phyloP scores from a whole-genome alignment of 192 early-diverging fungal genomes.

The Coemansia sp. region DNA sequence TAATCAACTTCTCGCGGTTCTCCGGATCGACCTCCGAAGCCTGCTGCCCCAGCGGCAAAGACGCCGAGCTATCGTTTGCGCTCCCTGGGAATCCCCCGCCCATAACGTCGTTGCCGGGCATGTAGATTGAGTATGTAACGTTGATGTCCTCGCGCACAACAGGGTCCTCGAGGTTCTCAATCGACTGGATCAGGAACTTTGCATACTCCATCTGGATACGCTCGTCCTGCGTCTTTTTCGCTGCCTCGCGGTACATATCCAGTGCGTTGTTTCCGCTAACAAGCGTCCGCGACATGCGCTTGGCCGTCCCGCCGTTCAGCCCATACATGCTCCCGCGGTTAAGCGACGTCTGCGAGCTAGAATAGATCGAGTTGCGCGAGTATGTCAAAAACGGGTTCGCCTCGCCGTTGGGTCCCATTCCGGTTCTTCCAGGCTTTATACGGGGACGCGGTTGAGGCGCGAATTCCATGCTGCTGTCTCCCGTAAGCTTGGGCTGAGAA shows the following conservation, averaged over 20 bases:
- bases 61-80: conserved; percentile 36
- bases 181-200: conserved; percentile 71
- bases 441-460: conserved; percentile 35
- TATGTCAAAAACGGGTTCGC: conserved; percentile 51
- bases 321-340: conserved; percentile 46
- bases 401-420: conserved; percentile 23
- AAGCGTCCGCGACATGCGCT: conserved; percentile 53
- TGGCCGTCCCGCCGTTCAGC: conserved; percentile 20
- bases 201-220: conserved; percentile 73
- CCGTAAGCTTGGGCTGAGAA: conserved; percentile 37
- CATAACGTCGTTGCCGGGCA: conserved; percentile 30
- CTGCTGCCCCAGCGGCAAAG: conserved; percentile 49
- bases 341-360: conserved; percentile 51
- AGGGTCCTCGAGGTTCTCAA: conserved; percentile 53
- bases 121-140: conserved; percentile 50
- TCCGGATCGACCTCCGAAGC: conserved; percentile 40
- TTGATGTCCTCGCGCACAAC: conserved; percentile 47
- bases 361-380: conserved; percentile 54
- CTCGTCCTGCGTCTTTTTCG: conserved; percentile 72
- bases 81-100: conserved; percentile 21
- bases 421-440: conserved; percentile 34
- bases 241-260: conserved; percentile 72
- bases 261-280: conserved; percentile 52
- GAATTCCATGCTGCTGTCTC: conserved; percentile 20
- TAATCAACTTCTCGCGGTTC: conserved; percentile 50